Conservation (phyloP, 805 yeast species). For the Ogataea parapolymorpha region DNA sequence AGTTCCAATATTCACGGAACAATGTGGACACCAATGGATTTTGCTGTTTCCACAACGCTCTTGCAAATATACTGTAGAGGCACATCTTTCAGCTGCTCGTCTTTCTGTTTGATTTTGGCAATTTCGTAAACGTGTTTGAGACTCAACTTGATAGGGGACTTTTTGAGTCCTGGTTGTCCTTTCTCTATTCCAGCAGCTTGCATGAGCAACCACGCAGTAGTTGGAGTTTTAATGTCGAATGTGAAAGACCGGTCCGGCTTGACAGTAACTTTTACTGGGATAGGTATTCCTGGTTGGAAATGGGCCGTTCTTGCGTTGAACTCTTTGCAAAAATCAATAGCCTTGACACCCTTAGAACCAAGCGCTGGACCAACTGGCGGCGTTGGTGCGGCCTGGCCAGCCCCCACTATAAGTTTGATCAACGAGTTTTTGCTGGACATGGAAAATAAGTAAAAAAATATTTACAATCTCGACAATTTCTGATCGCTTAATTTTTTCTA, state of each 20-base stretch:
- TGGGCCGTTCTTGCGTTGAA: conserved; percentile 95
- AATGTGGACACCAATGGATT: conserved; percentile 80
- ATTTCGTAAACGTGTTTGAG: conserved; percentile 92
- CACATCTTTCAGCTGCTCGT: conserved; percentile 67
- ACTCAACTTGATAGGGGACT: conserved; percentile 42
- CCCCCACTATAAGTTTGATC: conserved; percentile 89
- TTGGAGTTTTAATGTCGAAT: conserved; percentile 87
- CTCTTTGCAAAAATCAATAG: conserved; percentile 97
- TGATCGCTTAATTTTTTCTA: neutral
- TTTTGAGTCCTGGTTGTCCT: conserved; percentile 71
- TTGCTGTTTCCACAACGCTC: conserved; percentile 84
- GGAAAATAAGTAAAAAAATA: conserved; percentile 1
- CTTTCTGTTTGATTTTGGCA: conserved; percentile 89
- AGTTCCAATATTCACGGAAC: conserved; percentile 7
- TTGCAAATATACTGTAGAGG: conserved; percentile 77
- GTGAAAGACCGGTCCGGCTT: conserved; percentile 89
- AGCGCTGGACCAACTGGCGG: conserved; percentile 99
- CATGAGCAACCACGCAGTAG: conserved; percentile 80
- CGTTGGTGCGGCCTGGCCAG: conserved; percentile 97
- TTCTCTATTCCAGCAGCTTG: conserved; percentile 78
- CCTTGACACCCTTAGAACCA: conserved; percentile 98
- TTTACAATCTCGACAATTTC: conserved; percentile 1
- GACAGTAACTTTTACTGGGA: conserved; percentile 81
- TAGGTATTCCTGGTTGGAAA: conserved; percentile 80
- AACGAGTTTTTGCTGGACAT: conserved; percentile 53